Percentiles rank a stretch among this genome's conserved stretches.
phyloP scores from a whole-genome alignment of 2,329 filamentous ascomycete genomes.

The Parascedosporium putredinis region DNA sequence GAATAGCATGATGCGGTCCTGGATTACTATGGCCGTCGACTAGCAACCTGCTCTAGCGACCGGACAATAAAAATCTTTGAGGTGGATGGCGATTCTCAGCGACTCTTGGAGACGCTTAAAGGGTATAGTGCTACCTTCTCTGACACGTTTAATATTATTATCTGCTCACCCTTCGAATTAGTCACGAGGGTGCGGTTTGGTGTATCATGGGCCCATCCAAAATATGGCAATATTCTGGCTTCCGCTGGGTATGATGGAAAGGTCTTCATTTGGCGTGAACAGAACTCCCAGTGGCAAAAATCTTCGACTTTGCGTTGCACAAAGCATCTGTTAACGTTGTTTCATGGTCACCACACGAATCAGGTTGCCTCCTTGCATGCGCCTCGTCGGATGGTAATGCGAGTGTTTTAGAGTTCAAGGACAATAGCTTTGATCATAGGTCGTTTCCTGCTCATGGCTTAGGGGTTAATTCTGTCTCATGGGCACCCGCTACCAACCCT shows the following conservation, averaged over 20 bases:
- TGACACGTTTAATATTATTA: too few relatives aligned
- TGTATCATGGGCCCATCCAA: constrained; percentile 97
- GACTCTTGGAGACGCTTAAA: constrained; percentile 84
- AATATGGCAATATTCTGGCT: constrained; percentile 95
- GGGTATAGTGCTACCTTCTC: constrained; percentile 47
- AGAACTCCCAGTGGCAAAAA: constrained; percentile 67
- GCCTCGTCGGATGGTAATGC: constrained; percentile 91
- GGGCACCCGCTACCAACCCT: constrained; percentile 78
- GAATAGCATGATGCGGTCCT: constrained; percentile 87
- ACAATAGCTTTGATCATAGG: constrained; percentile 83
- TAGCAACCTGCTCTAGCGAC: constrained; percentile 95
- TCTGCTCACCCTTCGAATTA: constrained; percentile 22
- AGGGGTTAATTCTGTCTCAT: constrained; percentile 91
- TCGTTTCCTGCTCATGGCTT: constrained; percentile 87
- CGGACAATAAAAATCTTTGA: constrained; percentile 99
- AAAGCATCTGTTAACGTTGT: constrained; percentile 96
- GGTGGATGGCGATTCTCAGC: constrained; percentile 85
- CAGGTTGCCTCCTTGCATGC: constrained; percentile 86
- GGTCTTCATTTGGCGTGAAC: constrained; percentile 96
- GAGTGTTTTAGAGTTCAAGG: constrained; percentile 91
- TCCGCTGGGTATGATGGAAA: constrained; percentile 95
- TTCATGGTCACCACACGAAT: constrained; percentile 94
- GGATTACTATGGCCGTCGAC: constrained; percentile 93
- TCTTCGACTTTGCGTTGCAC: constrained; percentile 89
- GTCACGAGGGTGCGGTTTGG: constrained; percentile 96